Base-by-base conservation (phyloP, 352 stramenopile species). In the Phytophthora fragariaefolia region DNA sequence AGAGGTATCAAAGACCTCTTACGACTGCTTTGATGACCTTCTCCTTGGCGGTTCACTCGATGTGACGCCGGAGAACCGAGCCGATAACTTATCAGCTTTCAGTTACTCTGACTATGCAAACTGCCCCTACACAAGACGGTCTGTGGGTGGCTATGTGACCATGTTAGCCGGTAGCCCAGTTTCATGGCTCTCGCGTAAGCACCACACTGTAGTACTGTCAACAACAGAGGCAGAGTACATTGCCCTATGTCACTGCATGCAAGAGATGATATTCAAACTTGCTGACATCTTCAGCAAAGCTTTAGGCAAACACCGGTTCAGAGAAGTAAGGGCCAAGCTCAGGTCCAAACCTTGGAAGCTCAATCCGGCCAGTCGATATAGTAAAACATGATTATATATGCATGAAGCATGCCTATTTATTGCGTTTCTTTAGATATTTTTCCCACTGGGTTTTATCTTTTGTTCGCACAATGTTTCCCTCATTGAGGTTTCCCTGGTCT, bases 231-330 rank as follows among this genome's bases (percentile, higher is more conserved):
- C 45, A 20, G 45, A 32, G 15, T 52, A 52, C 10, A 49, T 49
- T 66, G 47, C n/a, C n/a, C n/a, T n/a, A n/a, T n/a, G n/a, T n/a
- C n/a, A n/a, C n/a, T n/a, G n/a, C n/a, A n/a, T n/a, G 18, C 45
- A 63, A 53, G 13, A 59, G 12, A 73, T 71, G 60, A 13, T 55
- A 17, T n/a, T n/a, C n/a, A n/a, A n/a, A n/a, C n/a, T n/a, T n/a
- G 67, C 62, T 38, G 66, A 74, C 32, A 78, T 77, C 3, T 69
- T 74, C 26, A 74, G 61, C 15, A 71, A 77, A 60, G 28, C 48
- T 34, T 55, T 70, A n/a, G 26, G 32, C 36, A 71, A 69, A 17
- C 46, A 46, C 5, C 24, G n/a, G 18, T 46, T 58, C 17, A 46
- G 23, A 45, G 17, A 53, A 47, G 28, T 63, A 47, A 50, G 52